A percentile compares a stretch with the other conserved stretches of the same genome.
Conservation (phyloP, 352 stramenopile genomes). For the Globisporangium parvum region DNA sequence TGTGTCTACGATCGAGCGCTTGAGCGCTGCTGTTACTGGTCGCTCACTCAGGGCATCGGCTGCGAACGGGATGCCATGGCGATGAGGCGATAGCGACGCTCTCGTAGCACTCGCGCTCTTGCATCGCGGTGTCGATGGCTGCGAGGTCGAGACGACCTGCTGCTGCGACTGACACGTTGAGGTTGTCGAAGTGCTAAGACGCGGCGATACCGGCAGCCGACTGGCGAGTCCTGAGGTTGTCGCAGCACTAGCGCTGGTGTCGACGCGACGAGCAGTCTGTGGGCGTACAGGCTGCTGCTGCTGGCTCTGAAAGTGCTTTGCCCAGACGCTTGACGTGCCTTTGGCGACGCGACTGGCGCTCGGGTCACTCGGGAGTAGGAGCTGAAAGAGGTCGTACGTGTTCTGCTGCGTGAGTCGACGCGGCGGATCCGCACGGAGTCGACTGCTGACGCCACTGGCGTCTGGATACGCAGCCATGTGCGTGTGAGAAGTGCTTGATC, state of each 20-base stretch:
- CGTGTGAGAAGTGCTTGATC: too few relatives aligned
- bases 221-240: too few relatives aligned
- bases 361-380: slow-evolving; percentile 31
- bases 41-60: background rate
- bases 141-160: background rate
- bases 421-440: too few relatives aligned
- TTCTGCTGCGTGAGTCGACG: slow-evolving; percentile 1
- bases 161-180: too few relatives aligned
- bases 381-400: slow-evolving; percentile 20
- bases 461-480: too few relatives aligned
- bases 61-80: too few relatives aligned
- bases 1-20: background rate
- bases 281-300: slow-evolving; percentile 12
- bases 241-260: background rate
- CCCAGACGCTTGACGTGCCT: slow-evolving; percentile 27
- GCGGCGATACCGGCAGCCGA: slow-evolving; percentile 3
- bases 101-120: slow-evolving; percentile 17
- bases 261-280: slow-evolving; percentile 7
- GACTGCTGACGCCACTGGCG: background rate
- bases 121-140: slow-evolving; percentile 12
- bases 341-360: slow-evolving; percentile 15
- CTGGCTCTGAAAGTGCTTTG: slow-evolving; percentile 25
- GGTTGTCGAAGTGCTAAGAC: background rate
- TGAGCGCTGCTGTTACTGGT: background rate
- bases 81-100: background rate